These are phyloP conservation scores for Stentor roeselii DNA, from an alignment of 73 alveolate genomes.

Conservation along the genomic window DNA sequence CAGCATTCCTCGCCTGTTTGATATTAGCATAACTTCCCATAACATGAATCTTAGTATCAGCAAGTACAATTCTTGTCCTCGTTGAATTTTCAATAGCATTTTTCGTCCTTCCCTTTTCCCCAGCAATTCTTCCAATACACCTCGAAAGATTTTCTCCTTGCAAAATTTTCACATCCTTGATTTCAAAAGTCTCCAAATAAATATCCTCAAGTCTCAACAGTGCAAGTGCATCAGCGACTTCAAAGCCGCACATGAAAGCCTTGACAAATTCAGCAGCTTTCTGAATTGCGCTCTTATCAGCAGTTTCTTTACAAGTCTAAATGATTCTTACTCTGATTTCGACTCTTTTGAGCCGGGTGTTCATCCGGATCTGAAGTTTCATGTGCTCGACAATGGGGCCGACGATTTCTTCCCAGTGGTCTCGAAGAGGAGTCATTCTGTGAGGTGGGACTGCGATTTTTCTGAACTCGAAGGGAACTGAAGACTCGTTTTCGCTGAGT, in stretches of 20 bases:
- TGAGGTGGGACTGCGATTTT: slow-evolving; percentile 94
- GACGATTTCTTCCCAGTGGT: slow-evolving; percentile 96
- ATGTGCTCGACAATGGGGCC: slow-evolving; percentile 98
- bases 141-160: slow-evolving; percentile 98
- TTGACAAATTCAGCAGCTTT: slow-evolving; percentile 95
- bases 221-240: slow-evolving; percentile 98
- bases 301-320: slow-evolving; percentile 83
- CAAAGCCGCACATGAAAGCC: slow-evolving; percentile 99
- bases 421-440: slow-evolving; percentile 96
- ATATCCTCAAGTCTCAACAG: slow-evolving; percentile 97
- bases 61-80: slow-evolving; percentile 95
- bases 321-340: slow-evolving; percentile 67
- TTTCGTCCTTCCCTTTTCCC: slow-evolving; percentile 99
- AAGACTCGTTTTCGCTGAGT: background rate
- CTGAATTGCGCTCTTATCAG: slow-evolving; percentile 90
- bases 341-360: slow-evolving; percentile 94
- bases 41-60: slow-evolving; percentile 97
- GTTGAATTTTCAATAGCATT: slow-evolving; percentile 99
- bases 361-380: slow-evolving; percentile 99
- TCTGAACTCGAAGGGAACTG: slow-evolving; percentile 63
- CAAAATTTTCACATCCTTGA: slow-evolving; percentile 97
- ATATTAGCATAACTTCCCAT: slow-evolving; percentile 87
- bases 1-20: slow-evolving; percentile 96
- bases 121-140: slow-evolving; percentile 99
- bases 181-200: slow-evolving; percentile 96